Evolutionary conservation across 2,329 filamentous ascomycete genomes (phyloP), one percentile per base, ranked within the genome.

Genomic region (Clarireedia monteithiana): DNA sequence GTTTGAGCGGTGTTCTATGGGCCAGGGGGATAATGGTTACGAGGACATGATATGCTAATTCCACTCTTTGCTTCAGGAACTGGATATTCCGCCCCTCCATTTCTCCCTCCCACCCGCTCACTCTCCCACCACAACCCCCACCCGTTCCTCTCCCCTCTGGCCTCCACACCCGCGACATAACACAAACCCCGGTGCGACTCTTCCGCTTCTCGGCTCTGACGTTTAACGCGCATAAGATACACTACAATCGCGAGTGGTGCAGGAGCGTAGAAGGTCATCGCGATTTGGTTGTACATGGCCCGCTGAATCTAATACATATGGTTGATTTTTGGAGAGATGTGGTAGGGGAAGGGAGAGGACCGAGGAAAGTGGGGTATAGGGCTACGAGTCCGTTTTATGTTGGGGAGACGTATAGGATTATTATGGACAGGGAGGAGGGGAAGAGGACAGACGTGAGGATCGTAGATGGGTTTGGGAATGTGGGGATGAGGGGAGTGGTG

Each of bases 151-250:
- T 44, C 5, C 17, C 65, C 5, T 58, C 63, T n/a, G 63, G 58
- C 20, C 57, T 40, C 15, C 42, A 65, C 42, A 58, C 48, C 0
- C 72, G 1, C 77, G 64, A 65, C 38, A 64, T 65, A 45, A 57
- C 63, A 66, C 50, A 71, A 63, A 42, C 64, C 20, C 61, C 63
- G 34, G 58, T 64, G 58, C 27, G 63, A 39, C 46, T 95, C 1
- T 95, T 94, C 71, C 82, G 88, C 17, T 95, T 91, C 74, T 91
- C 86, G 0, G 89, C 89, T 0, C 73, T 95, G 42, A 95, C 89
- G 0, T 91, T 91, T 74, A 95, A 95, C 67, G 88, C 83, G 0
- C 91, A 95, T 70, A 84, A 83, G 62, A 95, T 95, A 54, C 91
- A 95, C 69, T 85, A 92, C 63, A 88, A 91, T 86, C 94, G 57